Evolutionary conservation across 768 basidiomycete genomes (phyloP).

Genomic region (Hygrophoropsis aurantiaca): DNA sequence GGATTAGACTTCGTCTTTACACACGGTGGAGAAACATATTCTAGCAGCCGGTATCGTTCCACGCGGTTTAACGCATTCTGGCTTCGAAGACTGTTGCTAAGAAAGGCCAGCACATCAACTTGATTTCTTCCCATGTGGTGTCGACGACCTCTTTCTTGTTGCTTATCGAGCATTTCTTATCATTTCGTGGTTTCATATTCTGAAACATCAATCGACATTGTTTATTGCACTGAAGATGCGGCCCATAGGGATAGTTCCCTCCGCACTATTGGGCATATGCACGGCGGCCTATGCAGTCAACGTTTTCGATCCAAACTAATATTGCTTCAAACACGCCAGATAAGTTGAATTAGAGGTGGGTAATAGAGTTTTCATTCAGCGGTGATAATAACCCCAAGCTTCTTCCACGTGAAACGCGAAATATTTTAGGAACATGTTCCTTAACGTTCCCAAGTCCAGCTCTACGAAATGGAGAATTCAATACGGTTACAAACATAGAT

Average conservation of each 20-base stretch:
- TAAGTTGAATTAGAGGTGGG: slow-evolving; percentile 15
- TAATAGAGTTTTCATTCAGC: slow-evolving; percentile 15
- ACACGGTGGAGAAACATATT: slow-evolving; percentile 3
- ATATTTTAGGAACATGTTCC: slow-evolving; percentile 1
- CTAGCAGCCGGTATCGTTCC: slow-evolving; percentile 1
- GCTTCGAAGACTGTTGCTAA: neutral
- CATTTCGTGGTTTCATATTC: too few relatives aligned
- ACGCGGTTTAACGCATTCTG: slow-evolving; percentile 8
- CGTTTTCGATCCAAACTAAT: too few relatives aligned
- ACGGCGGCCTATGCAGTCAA: too few relatives aligned
- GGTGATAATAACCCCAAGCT: slow-evolving; percentile 8
- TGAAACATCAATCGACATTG: too few relatives aligned
- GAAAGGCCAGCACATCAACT: too few relatives aligned
- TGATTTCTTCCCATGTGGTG: too few relatives aligned
- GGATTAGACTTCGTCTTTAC: slow-evolving; percentile 9
- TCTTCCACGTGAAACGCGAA: slow-evolving; percentile 15
- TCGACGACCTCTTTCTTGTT: too few relatives aligned
- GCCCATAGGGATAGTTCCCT: too few relatives aligned
- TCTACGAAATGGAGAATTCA: neutral
- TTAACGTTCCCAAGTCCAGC: neutral
- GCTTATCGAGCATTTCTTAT: too few relatives aligned
- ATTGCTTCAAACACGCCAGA: too few relatives aligned
- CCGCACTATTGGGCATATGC: slow-evolving; percentile 7
- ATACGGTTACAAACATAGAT: too few relatives aligned
- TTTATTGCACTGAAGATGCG: too few relatives aligned